Percentiles rank a stretch among this genome's conserved stretches.
These are phyloP conservation scores for Leucosporidium yakuticum DNA, from an alignment of 768 basidiomycete species.

Conservation along the genomic window DNA sequence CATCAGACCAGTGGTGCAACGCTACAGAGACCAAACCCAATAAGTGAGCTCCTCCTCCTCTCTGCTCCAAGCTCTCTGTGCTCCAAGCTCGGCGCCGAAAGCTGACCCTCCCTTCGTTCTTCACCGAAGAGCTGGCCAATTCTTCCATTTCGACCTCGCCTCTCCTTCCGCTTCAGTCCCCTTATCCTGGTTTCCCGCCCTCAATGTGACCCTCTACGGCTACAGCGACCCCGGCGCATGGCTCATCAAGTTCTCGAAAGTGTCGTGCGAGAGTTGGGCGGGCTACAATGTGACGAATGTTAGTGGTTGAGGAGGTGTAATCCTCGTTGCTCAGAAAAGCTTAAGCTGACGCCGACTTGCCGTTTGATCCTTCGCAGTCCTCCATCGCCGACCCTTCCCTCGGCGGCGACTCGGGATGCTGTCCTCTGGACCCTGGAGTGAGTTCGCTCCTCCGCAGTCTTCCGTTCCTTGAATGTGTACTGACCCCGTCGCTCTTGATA, in stretches of 20 bases:
- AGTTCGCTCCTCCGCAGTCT: background rate
- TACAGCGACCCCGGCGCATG: constrained; percentile 19
- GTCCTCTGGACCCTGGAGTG: background rate
- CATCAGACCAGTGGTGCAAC: constrained; percentile 12
- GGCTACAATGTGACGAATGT: constrained; percentile 16
- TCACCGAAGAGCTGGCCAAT: background rate
- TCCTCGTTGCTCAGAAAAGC: too few species aligned
- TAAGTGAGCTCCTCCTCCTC: background rate
- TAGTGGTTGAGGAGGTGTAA: background rate
- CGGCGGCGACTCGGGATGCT: background rate
- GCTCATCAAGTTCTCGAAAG: constrained; percentile 6
- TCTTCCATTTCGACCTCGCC: constrained; percentile 19
- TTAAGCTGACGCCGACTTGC: background rate
- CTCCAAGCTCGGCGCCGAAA: background rate
- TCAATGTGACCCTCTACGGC: constrained; percentile 8
- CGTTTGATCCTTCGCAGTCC: background rate
- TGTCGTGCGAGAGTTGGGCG: constrained; percentile 11
- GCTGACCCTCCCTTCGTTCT: background rate
- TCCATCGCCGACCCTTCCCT: background rate
- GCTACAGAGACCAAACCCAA: constrained; percentile 7
- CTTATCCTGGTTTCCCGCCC: constrained; percentile 13
- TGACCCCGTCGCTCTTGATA: too few species aligned
- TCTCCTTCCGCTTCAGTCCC: constrained; percentile 9
- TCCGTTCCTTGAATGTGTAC: too few species aligned
- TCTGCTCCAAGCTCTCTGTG: background rate